A percentile compares a stretch with the other conserved stretches of the same genome.
Evolutionary conservation across 257 asterid genomes (phyloP).

Genomic region (Ilex aquifolium): DNA sequence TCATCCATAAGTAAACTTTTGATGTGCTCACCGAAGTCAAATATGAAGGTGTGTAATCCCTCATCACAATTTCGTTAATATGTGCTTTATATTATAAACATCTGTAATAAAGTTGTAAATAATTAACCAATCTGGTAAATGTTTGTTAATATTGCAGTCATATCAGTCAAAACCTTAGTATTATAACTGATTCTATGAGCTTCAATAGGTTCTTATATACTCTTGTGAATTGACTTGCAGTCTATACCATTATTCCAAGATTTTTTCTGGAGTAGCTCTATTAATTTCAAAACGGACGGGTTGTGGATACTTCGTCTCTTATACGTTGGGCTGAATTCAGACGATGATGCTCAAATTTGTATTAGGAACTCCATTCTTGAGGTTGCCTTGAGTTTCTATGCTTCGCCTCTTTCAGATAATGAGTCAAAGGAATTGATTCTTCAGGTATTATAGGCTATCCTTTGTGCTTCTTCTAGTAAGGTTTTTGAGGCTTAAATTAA

Average conservation of each 20-base stretch:
- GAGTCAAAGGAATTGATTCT: constrained; percentile 75
- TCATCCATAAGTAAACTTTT: too few species aligned
- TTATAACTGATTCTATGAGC: too few species aligned
- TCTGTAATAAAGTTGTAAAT: too few species aligned
- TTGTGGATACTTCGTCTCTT: constrained; percentile 80
- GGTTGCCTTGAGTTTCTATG: constrained; percentile 56
- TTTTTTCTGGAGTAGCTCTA: constrained; percentile 75
- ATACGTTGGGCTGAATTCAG: constrained; percentile 60
- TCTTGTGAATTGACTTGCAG: constrained; percentile 30
- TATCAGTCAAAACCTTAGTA: too few species aligned
- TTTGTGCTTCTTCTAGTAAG: too few species aligned
- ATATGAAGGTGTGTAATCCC: constrained; percentile 70
- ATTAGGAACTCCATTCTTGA: constrained; percentile 60
- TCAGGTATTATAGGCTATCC: constrained; percentile 47
- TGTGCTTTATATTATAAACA: too few species aligned
- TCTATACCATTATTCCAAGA: constrained; percentile 67
- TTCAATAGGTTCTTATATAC: constrained; percentile 6
- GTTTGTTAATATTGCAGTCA: too few species aligned
- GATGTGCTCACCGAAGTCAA: constrained; percentile 55
- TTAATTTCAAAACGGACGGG: constrained; percentile 60
- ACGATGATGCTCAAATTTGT: constrained; percentile 65
- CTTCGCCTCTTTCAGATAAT: constrained; percentile 78
- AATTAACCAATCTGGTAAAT: too few species aligned
- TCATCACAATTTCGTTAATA: too few species aligned
- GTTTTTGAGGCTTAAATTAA: too few species aligned